A percentile compares a stretch with the other conserved stretches of the same genome.
These are phyloP conservation scores for Termitomyces sp. DNA, from an alignment of 768 basidiomycete genomes.

Conservation along the genomic window DNA sequence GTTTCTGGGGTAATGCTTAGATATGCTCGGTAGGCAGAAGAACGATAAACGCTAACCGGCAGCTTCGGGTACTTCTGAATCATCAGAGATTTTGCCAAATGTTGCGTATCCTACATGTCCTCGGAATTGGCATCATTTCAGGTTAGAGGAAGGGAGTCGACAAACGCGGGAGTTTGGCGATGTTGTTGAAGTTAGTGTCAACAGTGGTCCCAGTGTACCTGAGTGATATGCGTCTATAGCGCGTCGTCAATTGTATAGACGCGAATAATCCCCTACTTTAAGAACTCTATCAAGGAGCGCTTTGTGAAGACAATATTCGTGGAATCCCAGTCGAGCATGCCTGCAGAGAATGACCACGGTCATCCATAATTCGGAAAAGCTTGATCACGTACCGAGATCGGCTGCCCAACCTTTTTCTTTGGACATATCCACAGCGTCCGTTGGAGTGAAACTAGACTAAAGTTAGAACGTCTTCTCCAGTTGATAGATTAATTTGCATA, in stretches of 20 bases:
- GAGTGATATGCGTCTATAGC: not conserved
- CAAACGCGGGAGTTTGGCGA: conserved; percentile 71
- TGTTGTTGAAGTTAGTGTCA: conserved; percentile 70
- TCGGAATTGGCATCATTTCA: not conserved
- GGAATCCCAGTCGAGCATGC: conserved; percentile 77
- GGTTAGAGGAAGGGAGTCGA: conserved; percentile 2
- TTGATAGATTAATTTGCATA: conserved; percentile 18
- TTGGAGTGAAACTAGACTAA: conserved; percentile 51
- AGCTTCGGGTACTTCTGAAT: conserved; percentile 4
- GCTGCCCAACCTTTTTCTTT: conserved; percentile 74
- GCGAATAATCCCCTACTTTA: conserved; percentile 46
- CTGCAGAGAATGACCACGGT: conserved; percentile 27
- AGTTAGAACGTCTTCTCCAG: not conserved
- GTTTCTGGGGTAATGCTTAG: conserved; percentile 16
- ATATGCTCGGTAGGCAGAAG: not conserved
- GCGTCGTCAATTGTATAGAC: not conserved
- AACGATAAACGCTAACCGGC: not conserved
- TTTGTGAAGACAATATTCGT: conserved; percentile 79
- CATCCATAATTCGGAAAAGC: not conserved
- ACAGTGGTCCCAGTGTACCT: conserved; percentile 75
- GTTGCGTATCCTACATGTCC: conserved; percentile 54
- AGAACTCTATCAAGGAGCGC: conserved; percentile 68
- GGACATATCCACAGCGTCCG: conserved; percentile 48
- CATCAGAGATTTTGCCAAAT: conserved; percentile 53
- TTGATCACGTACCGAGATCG: conserved; percentile 45